Percentiles rank a stretch among this genome's conserved stretches.
These are phyloP conservation scores for Chlorella sp. DNA, from an alignment of 139 green algal genomes.

Conservation along the genomic window DNA sequence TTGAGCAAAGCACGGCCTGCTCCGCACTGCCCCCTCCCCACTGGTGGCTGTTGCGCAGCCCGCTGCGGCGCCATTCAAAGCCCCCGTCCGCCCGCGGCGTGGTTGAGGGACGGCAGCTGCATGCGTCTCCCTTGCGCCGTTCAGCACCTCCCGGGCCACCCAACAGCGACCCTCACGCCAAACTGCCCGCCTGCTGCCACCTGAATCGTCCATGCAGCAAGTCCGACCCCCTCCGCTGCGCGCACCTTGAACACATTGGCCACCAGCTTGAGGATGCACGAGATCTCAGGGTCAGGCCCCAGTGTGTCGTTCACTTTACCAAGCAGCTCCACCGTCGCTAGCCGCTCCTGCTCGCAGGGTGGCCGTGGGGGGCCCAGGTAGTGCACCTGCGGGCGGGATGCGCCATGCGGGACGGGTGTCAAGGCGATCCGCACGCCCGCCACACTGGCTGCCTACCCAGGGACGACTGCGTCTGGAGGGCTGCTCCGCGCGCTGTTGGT, in stretches of 20 bases:
- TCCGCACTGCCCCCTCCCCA: too few species aligned
- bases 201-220: too few species aligned
- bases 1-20: too few species aligned
- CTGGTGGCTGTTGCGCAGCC: too few species aligned
- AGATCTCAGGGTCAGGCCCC: constrained; percentile 28
- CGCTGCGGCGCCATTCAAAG: too few species aligned
- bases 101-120: too few species aligned
- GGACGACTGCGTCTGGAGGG: background rate
- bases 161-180: too few species aligned
- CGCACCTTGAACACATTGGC: constrained; percentile 20
- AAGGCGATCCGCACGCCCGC: background rate
- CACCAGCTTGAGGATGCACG: constrained; percentile 33
- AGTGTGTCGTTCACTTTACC: constrained; percentile 6
- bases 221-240: too few species aligned
- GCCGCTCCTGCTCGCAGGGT: constrained; percentile 28
- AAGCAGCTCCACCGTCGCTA: constrained; percentile 22
- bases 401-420: background rate
- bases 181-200: too few species aligned
- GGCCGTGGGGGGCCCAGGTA: constrained; percentile 33
- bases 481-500: background rate
- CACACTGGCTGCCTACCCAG: background rate
- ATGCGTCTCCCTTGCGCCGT: too few species aligned
- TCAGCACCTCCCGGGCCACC: too few species aligned
- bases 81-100: too few species aligned
- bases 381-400: constrained; percentile 30